These are phyloP conservation scores for Eragrostis nindensis DNA, from an alignment of 176 grass and related monocot genomes.

Conservation along the genomic window DNA sequence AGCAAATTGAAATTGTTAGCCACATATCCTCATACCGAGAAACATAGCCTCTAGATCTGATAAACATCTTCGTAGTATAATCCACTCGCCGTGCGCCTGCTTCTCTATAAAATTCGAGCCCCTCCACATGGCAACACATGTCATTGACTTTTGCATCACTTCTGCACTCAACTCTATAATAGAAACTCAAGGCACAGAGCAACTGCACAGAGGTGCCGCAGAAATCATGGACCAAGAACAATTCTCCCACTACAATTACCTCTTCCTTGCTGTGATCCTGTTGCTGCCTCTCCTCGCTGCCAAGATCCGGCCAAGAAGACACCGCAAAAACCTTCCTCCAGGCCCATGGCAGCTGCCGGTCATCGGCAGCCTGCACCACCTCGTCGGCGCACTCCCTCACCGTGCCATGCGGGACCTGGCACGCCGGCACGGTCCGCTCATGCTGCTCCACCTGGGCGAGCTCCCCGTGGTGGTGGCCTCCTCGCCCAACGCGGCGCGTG, in stretches of 20 bases:
- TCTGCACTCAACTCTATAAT: not conserved
- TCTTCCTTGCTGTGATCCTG: slow-evolving; percentile 7
- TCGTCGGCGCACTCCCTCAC: slow-evolving; percentile 51
- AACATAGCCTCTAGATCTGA: not conserved
- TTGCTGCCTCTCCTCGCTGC: slow-evolving; percentile 13
- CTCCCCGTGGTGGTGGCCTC: slow-evolving; percentile 52
- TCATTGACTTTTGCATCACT: not conserved
- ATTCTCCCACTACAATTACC: slow-evolving; percentile 1
- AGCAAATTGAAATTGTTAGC: not conserved
- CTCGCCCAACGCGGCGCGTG: slow-evolving; percentile 50
- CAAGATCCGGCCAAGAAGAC: not conserved
- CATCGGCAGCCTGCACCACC: slow-evolving; percentile 57
- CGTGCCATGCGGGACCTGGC: slow-evolving; percentile 40
- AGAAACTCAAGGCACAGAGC: not conserved
- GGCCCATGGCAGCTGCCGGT: slow-evolving; percentile 57
- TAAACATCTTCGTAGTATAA: not conserved
- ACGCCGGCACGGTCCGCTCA: slow-evolving; percentile 44
- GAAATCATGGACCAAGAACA: slow-evolving; percentile 20
- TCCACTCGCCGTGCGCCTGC: not conserved
- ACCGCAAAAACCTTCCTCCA: slow-evolving; percentile 35
- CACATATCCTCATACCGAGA: not conserved
- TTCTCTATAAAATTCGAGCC: not conserved
- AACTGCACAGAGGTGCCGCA: not conserved
- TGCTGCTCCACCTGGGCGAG: slow-evolving; percentile 58
- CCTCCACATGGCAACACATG: not conserved